Percentiles rank a stretch among this genome's conserved stretches.
Evolutionary conservation across 2,329 filamentous ascomycete genomes (phyloP).

Genomic region (Pseudocercospora macadamiae): DNA sequence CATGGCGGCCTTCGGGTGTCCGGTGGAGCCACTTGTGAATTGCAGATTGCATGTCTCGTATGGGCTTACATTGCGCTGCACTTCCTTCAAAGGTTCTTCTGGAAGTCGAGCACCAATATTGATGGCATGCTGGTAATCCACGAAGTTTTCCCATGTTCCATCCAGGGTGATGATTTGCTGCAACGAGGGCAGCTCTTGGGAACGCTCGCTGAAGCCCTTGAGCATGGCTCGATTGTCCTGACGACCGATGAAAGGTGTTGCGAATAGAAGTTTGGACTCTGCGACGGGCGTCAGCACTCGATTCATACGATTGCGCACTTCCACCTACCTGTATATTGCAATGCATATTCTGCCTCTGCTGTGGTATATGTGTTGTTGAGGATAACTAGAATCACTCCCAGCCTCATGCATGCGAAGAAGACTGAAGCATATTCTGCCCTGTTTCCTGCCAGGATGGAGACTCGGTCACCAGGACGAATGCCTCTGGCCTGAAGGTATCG

Average conservation of each 20-base stretch:
- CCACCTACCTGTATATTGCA: conserved; percentile 68
- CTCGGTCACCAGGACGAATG: conserved; percentile 68
- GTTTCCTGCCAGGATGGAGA: conserved; percentile 73
- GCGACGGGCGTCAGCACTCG: background rate
- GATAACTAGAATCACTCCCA: conserved; percentile 64
- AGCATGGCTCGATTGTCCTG: conserved; percentile 66
- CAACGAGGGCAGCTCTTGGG: conserved; percentile 25
- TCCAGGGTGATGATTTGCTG: conserved; percentile 33
- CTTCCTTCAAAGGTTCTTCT: conserved; percentile 55
- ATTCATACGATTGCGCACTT: background rate
- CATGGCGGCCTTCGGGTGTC: conserved; percentile 74
- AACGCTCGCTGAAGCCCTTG: conserved; percentile 21
- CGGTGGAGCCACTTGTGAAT: conserved; percentile 76
- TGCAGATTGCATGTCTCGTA: conserved; percentile 74
- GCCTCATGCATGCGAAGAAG: conserved; percentile 68
- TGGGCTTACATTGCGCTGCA: conserved; percentile 60
- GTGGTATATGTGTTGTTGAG: conserved; percentile 82
- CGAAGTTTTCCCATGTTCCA: conserved; percentile 26
- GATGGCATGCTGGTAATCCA: conserved; percentile 31
- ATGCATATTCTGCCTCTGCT: conserved; percentile 70
- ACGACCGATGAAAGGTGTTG: conserved; percentile 68
- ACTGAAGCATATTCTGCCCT: conserved; percentile 64
- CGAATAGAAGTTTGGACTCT: conserved; percentile 70
- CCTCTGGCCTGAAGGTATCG: conserved; percentile 64
- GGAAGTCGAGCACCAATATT: conserved; percentile 54